These are phyloP conservation scores for Termitomyces sp. DNA, from an alignment of 768 basidiomycete genomes.

Conservation along the genomic window DNA sequence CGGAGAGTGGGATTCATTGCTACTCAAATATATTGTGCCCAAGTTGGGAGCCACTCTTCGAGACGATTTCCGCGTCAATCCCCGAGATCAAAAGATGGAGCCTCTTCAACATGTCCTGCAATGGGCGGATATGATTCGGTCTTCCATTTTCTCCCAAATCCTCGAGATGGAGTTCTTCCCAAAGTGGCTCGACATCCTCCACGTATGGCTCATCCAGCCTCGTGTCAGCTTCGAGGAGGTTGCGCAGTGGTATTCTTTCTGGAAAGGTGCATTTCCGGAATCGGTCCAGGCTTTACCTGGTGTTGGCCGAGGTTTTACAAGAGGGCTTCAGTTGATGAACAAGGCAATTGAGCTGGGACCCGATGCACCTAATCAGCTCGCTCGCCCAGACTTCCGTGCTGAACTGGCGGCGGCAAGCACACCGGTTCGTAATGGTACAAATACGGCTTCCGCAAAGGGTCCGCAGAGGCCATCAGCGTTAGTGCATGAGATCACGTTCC, in stretches of 20 bases:
- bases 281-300: constrained; percentile 58
- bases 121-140: constrained; percentile 72
- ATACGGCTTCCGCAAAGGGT: constrained; percentile 22
- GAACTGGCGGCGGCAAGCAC: constrained; percentile 32
- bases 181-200: constrained; percentile 90
- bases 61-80: constrained; percentile 86
- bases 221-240: constrained; percentile 88
- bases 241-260: constrained; percentile 87
- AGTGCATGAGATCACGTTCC: constrained; percentile 85
- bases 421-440: constrained; percentile 18
- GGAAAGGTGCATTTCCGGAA: constrained; percentile 79
- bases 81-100: constrained; percentile 82
- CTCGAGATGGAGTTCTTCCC: constrained; percentile 93
- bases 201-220: constrained; percentile 91
- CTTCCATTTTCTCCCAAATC: constrained; percentile 75
- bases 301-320: constrained; percentile 75
- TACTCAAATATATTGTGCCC: constrained; percentile 89
- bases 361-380: constrained; percentile 62
- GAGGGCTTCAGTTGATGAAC: constrained; percentile 91
- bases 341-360: constrained; percentile 84
- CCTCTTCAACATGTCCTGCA: constrained; percentile 71
- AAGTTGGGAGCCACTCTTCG: constrained; percentile 81
- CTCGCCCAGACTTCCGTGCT: constrained; percentile 60
- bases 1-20: constrained; percentile 85
- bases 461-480: constrained; percentile 40